A percentile compares a stretch with the other conserved stretches of the same genome.
Evolutionary conservation across 2,329 filamentous ascomycete species (phyloP).

Genomic region (Alternaria metachromatica): DNA sequence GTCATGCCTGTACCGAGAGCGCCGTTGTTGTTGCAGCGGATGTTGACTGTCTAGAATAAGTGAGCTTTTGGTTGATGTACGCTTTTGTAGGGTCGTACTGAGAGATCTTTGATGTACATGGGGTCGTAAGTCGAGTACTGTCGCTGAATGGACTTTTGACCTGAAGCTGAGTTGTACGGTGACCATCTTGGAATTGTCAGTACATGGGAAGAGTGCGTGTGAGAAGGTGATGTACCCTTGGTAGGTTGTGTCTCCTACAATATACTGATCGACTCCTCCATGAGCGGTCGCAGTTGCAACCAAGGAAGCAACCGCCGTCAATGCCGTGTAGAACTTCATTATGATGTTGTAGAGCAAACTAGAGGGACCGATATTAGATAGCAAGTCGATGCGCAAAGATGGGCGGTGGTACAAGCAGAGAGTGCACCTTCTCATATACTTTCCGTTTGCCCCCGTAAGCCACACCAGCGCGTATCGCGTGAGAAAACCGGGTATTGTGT

Average conservation of each 20-base stretch:
- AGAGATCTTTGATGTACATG: constrained; percentile 34
- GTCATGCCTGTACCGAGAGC: constrained; percentile 42
- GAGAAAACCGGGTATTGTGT: constrained; percentile 16
- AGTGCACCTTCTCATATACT: constrained; percentile 14
- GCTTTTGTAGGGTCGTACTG: constrained; percentile 15
- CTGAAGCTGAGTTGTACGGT: constrained; percentile 35
- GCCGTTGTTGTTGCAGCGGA: constrained; percentile 43
- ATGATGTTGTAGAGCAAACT: constrained; percentile 1
- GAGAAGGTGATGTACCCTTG: constrained; percentile 26
- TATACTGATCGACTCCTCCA: constrained; percentile 38
- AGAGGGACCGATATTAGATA: background rate
- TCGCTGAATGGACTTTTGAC: constrained; percentile 38
- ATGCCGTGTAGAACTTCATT: constrained; percentile 31
- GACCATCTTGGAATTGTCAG: constrained; percentile 26
- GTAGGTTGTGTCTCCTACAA: constrained; percentile 29
- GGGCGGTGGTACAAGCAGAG: background rate
- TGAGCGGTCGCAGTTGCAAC: constrained; percentile 30
- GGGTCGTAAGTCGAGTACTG: constrained; percentile 38
- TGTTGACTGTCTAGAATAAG: constrained; percentile 29
- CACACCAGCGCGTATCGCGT: constrained; percentile 5
- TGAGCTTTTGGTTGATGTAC: constrained; percentile 1
- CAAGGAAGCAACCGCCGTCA: constrained; percentile 28
- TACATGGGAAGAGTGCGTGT: too few species aligned
- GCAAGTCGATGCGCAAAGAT: background rate
- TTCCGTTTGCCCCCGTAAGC: background rate